These are phyloP conservation scores for Scheffersomyces parashehatae DNA, from an alignment of 1,139 yeast species.

Conservation along the genomic window DNA sequence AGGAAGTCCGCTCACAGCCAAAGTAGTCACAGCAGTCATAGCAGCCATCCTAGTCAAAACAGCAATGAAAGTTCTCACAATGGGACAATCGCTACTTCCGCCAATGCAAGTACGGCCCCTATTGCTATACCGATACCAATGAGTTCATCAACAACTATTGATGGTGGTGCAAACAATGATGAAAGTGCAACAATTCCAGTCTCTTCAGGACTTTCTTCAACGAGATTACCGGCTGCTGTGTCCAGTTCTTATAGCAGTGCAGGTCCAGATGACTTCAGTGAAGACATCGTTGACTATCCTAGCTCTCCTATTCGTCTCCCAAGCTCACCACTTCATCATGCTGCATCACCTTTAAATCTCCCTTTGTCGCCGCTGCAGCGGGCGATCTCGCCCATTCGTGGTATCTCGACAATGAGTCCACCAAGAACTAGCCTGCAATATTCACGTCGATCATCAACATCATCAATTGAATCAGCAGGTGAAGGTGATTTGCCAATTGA, in stretches of 20 bases:
- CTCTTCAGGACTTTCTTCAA: too few relatives aligned
- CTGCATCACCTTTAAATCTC: conserved; percentile 7
- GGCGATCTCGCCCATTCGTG: not conserved
- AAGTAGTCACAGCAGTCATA: not conserved
- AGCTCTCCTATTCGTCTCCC: conserved; percentile 6
- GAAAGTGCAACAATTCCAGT: not conserved
- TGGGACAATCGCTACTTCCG: not conserved
- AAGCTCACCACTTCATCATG: conserved; percentile 2
- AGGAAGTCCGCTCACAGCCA: not conserved
- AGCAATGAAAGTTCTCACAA: not conserved
- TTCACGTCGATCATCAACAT: conserved; percentile 23
- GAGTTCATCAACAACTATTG: not conserved
- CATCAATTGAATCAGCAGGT: conserved; percentile 21
- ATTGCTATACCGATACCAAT: not conserved
- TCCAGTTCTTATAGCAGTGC: not conserved
- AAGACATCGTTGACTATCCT: conserved; percentile 9
- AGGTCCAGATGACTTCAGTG: conserved; percentile 1
- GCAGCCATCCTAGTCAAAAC: not conserved
- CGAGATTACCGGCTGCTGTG: not conserved
- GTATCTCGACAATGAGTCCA: not conserved
- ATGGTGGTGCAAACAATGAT: not conserved
- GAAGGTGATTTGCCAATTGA: conserved; percentile 28
- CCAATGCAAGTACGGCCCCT: not conserved
- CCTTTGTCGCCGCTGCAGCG: not conserved
- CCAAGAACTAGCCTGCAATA: not conserved